phyloP scores from a whole-genome alignment of 306 rosid genomes.

The Malus sylvestris region DNA sequence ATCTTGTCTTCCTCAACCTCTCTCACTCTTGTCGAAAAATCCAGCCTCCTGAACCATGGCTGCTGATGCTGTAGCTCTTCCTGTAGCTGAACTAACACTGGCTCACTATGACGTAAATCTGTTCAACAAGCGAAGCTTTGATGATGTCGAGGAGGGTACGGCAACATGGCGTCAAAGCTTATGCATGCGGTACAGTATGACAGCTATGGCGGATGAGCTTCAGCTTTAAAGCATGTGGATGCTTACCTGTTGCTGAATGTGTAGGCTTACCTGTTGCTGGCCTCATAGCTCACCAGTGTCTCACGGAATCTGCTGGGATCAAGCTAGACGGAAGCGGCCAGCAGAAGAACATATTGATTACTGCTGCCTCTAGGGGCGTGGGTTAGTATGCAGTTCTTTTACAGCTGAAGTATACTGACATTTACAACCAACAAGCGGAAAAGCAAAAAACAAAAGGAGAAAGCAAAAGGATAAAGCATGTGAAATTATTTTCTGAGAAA shows the following conservation, averaged over 20 bases:
- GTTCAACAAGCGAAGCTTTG: too few species aligned
- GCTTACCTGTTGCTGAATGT: constrained; percentile 29
- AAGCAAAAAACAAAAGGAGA: too few species aligned
- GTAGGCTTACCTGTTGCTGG: constrained; percentile 65
- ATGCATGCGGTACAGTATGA: constrained; percentile 57
- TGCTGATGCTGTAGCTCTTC: too few species aligned
- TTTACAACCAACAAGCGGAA: too few species aligned
- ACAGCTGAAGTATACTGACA: too few species aligned
- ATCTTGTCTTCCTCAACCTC: too few species aligned
- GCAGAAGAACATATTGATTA: constrained; percentile 46
- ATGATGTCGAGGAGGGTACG: background rate
- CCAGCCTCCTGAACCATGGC: too few species aligned
- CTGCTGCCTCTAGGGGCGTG: constrained; percentile 90
- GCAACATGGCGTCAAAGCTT: constrained; percentile 30
- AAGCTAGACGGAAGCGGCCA: constrained; percentile 45
- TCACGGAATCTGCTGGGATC: constrained; percentile 43
- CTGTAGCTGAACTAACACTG: too few species aligned
- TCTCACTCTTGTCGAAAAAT: too few species aligned
- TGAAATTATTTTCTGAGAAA: too few species aligned
- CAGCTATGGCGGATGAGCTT: constrained; percentile 54
- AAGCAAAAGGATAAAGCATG: too few species aligned
- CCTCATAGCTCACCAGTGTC: constrained; percentile 54
- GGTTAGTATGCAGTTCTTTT: constrained; percentile 56
- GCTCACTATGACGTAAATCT: too few species aligned
- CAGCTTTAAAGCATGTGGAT: constrained; percentile 26